phyloP scores from a whole-genome alignment of 1,139 yeast species.

The Pichia sp. region DNA sequence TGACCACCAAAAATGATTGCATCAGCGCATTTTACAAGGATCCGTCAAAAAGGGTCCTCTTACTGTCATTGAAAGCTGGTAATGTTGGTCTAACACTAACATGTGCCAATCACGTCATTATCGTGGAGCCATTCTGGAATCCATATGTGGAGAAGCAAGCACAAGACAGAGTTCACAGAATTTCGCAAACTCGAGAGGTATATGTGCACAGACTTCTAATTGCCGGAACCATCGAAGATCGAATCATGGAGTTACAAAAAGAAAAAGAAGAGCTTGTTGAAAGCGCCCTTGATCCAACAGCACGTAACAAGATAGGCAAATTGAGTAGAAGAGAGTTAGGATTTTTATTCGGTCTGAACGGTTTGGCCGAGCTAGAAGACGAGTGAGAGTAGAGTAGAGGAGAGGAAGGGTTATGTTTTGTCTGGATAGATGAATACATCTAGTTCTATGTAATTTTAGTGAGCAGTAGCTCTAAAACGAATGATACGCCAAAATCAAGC shows the following conservation, averaged over 20 bases:
- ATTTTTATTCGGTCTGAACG: conserved; percentile 69
- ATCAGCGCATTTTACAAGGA: conserved; percentile 63
- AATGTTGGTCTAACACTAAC: conserved; percentile 90
- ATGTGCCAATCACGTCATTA: conserved; percentile 85
- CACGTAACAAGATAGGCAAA: conserved; percentile 58
- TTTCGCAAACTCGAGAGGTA: conserved; percentile 80
- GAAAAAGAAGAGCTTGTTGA: conserved; percentile 72
- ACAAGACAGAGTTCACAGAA: conserved; percentile 89
- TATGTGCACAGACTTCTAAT: conserved; percentile 67
- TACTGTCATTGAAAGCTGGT: conserved; percentile 84
- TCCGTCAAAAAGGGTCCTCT: conserved; percentile 47
- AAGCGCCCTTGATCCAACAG: conserved; percentile 76
- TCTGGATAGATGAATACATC: background rate
- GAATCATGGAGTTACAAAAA: conserved; percentile 73
- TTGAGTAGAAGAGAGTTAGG: conserved; percentile 72
- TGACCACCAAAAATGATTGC: conserved; percentile 57
- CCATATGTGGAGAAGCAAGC: conserved; percentile 97
- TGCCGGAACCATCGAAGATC: conserved; percentile 71
- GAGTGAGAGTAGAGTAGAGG: too few relatives aligned
- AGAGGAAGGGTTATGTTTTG: background rate
- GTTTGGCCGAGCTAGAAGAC: conserved; percentile 24
- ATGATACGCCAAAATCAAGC: background rate
- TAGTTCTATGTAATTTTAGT: background rate
- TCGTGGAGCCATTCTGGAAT: conserved; percentile 95
- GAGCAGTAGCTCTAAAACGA: background rate